These are phyloP conservation scores for Solanum virginianum DNA, from an alignment of 257 asterid species.

Conservation along the genomic window DNA sequence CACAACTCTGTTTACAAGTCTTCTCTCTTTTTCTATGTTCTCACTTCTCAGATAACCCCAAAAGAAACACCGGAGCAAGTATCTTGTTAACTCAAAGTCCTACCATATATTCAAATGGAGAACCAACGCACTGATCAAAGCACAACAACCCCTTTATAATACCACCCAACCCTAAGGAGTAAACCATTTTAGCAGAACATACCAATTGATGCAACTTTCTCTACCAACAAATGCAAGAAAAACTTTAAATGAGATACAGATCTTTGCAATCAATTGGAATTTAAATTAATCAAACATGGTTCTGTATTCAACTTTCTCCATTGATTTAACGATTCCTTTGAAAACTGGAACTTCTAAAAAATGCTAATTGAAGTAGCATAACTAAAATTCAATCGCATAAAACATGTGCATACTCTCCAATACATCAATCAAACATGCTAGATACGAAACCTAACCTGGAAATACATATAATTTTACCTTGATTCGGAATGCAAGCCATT, in stretches of 20 bases:
- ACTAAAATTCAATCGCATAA: not conserved
- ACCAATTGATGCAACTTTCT: not conserved
- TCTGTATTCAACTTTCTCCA: not conserved
- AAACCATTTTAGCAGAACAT: not conserved
- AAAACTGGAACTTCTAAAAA: not conserved
- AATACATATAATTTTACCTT: slow-evolving; percentile 17
- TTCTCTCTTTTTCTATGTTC: not conserved
- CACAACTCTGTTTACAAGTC: not conserved
- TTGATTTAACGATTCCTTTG: not conserved
- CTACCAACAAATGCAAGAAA: not conserved
- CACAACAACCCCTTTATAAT: not conserved
- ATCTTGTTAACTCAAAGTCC: not conserved
- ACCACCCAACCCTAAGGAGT: not conserved
- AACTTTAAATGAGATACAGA: not conserved
- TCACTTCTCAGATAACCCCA: not conserved
- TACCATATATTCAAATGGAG: not conserved
- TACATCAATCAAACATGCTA: not conserved
- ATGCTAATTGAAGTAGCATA: not conserved
- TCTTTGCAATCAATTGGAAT: not conserved
- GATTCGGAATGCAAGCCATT: slow-evolving; percentile 35
- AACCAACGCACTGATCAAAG: not conserved
- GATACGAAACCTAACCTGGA: not conserved
- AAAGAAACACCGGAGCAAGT: not conserved
- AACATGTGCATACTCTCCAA: not conserved
- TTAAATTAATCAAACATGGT: not conserved